Evolutionary conservation across 1,139 yeast species (phyloP).

Genomic region (Pichia sp.): DNA sequence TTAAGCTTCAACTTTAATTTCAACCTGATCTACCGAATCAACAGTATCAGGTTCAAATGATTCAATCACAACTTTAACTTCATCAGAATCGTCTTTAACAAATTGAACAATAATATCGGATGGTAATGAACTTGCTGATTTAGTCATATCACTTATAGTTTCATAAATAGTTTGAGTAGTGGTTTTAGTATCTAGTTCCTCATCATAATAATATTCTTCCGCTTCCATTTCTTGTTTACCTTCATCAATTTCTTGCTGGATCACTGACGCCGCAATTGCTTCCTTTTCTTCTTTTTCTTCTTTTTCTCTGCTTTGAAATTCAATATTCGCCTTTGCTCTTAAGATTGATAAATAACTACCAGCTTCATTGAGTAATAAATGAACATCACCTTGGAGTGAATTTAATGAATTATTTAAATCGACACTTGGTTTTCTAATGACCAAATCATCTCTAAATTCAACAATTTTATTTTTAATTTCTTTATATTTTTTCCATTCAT

Average conservation of each 20-base stretch:
- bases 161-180: neutral
- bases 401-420: constrained; percentile 50
- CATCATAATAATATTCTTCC: neutral
- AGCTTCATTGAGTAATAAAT: constrained; percentile 58
- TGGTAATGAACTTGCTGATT: neutral
- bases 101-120: constrained; percentile 2
- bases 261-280: neutral
- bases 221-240: too few relatives aligned
- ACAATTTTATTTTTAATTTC: constrained; percentile 49
- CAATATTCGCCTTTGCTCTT: constrained; percentile 76
- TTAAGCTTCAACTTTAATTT: neutral
- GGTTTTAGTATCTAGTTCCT: neutral
- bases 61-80: constrained; percentile 5
- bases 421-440: constrained; percentile 39
- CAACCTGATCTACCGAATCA: neutral
- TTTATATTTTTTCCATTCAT: constrained; percentile 63
- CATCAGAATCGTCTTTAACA: constrained; percentile 3
- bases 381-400: constrained; percentile 56
- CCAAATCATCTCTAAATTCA: constrained; percentile 50
- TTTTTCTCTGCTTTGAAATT: constrained; percentile 64
- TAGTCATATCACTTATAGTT: neutral
- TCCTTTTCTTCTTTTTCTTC: constrained; percentile 15
- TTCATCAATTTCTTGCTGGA: neutral
- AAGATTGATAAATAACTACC: constrained; percentile 64
- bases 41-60: constrained; percentile 2